A percentile compares a stretch with the other conserved stretches of the same genome.
phyloP scores from a whole-genome alignment of 2,329 filamentous ascomycete species.

The Claviceps humidiphila region DNA sequence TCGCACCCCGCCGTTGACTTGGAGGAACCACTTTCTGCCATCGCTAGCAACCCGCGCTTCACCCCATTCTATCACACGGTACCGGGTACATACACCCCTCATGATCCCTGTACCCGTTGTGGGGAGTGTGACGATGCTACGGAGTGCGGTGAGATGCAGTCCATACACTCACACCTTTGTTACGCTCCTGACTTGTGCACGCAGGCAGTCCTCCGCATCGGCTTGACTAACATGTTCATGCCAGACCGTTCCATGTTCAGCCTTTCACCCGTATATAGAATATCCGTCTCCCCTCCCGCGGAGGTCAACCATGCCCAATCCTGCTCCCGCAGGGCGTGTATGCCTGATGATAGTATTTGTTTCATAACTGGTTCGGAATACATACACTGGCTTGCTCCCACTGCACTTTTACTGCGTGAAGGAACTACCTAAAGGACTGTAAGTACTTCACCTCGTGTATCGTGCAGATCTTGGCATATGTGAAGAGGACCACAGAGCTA shows the following conservation, averaged over 20 bases:
- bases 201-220: neutral
- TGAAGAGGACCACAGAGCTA: neutral
- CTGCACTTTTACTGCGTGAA: neutral
- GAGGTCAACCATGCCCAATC: neutral
- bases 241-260: neutral
- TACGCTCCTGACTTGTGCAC: neutral
- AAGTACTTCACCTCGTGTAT: neutral
- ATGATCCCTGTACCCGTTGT: neutral
- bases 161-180: neutral
- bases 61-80: neutral
- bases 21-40: neutral
- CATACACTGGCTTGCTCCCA: neutral
- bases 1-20: neutral
- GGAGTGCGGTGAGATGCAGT: neutral
- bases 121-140: neutral
- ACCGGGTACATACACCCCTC: neutral
- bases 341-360: constrained; percentile 2
- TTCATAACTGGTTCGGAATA: neutral
- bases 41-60: neutral
- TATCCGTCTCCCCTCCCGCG: constrained; percentile 2
- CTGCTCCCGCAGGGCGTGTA: constrained; percentile 6
- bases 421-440: neutral
- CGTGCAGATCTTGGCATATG: neutral
- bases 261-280: constrained; percentile 2
- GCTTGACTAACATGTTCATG: neutral